These are phyloP conservation scores for Abrus precatorius DNA, from an alignment of 306 rosid genomes.

Conservation along the genomic window DNA sequence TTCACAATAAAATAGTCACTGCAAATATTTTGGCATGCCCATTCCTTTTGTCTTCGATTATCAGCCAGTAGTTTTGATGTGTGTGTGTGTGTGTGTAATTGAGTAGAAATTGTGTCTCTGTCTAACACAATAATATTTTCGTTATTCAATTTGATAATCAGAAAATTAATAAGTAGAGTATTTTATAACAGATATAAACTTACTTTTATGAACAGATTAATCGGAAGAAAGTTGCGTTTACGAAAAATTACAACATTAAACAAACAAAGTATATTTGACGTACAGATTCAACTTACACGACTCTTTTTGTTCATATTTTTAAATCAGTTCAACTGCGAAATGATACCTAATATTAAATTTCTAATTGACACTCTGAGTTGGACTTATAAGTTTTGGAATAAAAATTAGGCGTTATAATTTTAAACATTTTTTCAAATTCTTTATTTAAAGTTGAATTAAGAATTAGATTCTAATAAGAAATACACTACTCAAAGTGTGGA, in stretches of 20 bases:
- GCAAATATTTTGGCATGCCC: slow-evolving; percentile 10
- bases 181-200: background rate
- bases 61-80: background rate
- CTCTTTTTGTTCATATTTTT: background rate
- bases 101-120: background rate
- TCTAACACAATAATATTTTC: background rate
- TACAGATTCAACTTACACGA: background rate
- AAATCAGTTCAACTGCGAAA: background rate
- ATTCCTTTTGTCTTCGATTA: background rate
- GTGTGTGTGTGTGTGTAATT: background rate
- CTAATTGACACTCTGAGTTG: background rate
- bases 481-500: background rate
- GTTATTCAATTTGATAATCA: background rate
- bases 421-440: background rate
- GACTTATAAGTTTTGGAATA: background rate
- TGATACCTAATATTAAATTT: background rate
- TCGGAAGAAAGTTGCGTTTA: background rate
- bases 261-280: background rate
- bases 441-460: background rate
- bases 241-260: background rate
- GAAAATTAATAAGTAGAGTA: background rate
- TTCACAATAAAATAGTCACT: background rate
- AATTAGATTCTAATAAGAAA: background rate
- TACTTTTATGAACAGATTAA: background rate
- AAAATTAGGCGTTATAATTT: background rate